Evolutionary conservation across 2,329 filamentous ascomycete genomes (phyloP), one percentile per base, ranked within the genome.

Genomic region (Calonectria ilicicola): DNA sequence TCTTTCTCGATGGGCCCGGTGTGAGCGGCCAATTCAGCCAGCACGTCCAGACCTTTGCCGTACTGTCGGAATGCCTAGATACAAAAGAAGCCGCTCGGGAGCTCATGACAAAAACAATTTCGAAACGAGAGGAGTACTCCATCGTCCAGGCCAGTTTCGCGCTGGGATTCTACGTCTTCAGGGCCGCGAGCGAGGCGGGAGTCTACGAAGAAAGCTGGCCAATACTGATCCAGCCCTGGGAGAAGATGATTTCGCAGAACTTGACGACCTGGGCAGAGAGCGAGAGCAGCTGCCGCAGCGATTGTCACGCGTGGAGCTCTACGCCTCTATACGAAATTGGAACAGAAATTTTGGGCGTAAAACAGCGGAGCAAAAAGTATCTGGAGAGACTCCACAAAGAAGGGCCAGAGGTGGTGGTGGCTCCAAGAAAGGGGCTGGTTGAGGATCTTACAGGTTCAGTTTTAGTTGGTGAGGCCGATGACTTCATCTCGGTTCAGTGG

Each of bases 171-270:
- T 71, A 67, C 38, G 53, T 71, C 0, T 71, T 67, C 46, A 14
- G 64, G 6, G 56, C 69, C 12, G 69, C 69, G 8, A 71, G 64
- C 38, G 69, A 44, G n/a, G 69, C 69, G 0, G 69, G 64, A 0
- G 46, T 67, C 7, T 67, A 67, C 21, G 69, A 71, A 40, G 64
- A 71, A 21, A 67, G 64, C 56, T 71, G 69, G 69, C 63, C 64
- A 5, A 32, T 44, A 1, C 23, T 71, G 35, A 67, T 71, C 27
- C 35, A 42, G 53, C 69, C 69, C 1, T 71, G 69, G 64, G 46
- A 71, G 38, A 63, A 67, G 64, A 67, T 67, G 69, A 71, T 71
- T 40, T 35, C 69, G n/a, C 46, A 71, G 27, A 71, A 71, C n/a
- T 21, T 71, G 32, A 67, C 69, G 1, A 71, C 69, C 0, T 71